These are phyloP conservation scores for Picochlorum sp. DNA, from an alignment of 139 green algal genomes.

Conservation along the genomic window DNA sequence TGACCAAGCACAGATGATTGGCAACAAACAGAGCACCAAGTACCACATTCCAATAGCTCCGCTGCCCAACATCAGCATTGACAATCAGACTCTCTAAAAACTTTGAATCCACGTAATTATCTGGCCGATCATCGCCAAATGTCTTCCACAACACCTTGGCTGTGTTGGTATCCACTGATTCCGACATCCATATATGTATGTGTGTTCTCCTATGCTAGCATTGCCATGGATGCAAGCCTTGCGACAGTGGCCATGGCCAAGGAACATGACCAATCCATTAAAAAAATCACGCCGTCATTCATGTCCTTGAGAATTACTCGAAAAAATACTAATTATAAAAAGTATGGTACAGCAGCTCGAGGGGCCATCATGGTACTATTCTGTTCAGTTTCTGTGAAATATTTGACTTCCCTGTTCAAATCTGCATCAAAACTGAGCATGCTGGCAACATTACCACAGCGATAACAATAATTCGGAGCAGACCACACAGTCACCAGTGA, in stretches of 20 bases:
- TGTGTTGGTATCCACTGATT: no score
- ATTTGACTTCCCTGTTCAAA: conserved; percentile 69
- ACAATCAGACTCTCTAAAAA: conserved; percentile 63
- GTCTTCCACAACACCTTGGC: conserved; percentile 27
- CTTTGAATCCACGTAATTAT: conserved; percentile 53
- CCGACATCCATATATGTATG: no score
- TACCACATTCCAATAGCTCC: conserved; percentile 45
- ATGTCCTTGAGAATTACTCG: no score
- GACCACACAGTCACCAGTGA: conserved; percentile 94
- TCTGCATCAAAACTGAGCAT: conserved; percentile 93
- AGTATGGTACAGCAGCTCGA: conserved; percentile 68
- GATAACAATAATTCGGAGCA: conserved; percentile 99
- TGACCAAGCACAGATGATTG: conserved; percentile 64
- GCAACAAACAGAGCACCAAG: conserved; percentile 46
- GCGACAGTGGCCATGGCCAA: no score
- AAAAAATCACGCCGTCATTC: no score
- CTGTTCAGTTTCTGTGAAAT: conserved; percentile 94
- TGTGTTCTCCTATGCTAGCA: no score
- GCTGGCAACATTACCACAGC: conserved; percentile 94
- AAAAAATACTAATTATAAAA: conserved; percentile 44
- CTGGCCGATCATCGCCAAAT: conserved; percentile 19
- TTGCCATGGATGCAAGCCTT: no score
- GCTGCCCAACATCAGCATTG: conserved; percentile 20
- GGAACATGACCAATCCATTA: no score
- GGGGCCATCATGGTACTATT: conserved; percentile 90